Conservation (phyloP, 768 basidiomycete species). For the Tephrocybe rancida region DNA sequence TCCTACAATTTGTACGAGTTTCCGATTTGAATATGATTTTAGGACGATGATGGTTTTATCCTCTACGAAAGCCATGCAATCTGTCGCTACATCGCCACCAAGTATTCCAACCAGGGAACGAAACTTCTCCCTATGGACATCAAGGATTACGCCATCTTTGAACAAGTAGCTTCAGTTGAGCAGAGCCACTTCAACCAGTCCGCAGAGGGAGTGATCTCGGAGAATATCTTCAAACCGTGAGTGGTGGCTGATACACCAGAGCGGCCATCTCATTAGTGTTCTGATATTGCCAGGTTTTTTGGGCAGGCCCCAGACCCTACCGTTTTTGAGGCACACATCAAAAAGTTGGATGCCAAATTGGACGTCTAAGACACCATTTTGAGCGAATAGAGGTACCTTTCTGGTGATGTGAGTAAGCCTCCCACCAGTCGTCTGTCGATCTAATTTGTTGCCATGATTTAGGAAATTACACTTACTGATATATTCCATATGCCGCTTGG, state of each 20-base stretch:
- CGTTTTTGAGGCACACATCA: conserved; percentile 21
- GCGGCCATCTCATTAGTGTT: neutral
- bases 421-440: neutral
- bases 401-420: conserved; percentile 42
- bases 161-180: conserved; percentile 47
- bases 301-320: conserved; percentile 17
- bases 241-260: conserved; percentile 11
- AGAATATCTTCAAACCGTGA: conserved; percentile 50
- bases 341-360: conserved; percentile 32
- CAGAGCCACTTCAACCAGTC: conserved; percentile 41
- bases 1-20: neutral
- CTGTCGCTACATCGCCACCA: conserved; percentile 50
- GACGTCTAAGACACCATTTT: conserved; percentile 48
- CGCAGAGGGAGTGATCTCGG: conserved; percentile 32
- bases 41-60: conserved; percentile 37
- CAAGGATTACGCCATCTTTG: conserved; percentile 36
- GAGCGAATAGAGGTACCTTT: conserved; percentile 44
- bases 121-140: conserved; percentile 41
- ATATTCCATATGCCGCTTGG: conserved; percentile 42
- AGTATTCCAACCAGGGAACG: conserved; percentile 46
- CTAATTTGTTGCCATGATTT: neutral
- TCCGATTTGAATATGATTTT: neutral
- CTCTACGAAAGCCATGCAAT: too few species aligned
- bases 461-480: conserved; percentile 38
- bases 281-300: neutral